phyloP scores from a whole-genome alignment of 331 rosid species.

The Cydonia oblonga region DNA sequence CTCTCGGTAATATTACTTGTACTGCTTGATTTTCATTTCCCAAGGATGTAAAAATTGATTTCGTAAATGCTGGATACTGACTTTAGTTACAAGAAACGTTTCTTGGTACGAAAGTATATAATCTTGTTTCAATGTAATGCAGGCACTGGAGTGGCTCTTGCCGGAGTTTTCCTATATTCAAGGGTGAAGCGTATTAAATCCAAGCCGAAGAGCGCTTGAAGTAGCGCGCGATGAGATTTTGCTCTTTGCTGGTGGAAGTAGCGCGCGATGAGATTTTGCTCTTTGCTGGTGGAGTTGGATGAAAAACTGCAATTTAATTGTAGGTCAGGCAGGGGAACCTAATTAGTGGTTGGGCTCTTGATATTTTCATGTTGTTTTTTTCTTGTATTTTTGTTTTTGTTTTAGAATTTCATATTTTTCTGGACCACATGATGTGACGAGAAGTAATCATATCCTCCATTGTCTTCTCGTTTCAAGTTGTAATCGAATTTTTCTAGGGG shows the following conservation, averaged over 20 bases:
- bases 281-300: constrained; percentile 1
- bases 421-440: constrained; percentile 7
- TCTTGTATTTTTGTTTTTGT: background rate
- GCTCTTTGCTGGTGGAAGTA: constrained; percentile 2
- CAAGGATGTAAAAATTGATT: background rate
- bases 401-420: background rate
- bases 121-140: constrained; percentile 10
- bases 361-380: background rate
- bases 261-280: constrained; percentile 21
- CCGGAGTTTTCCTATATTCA: constrained; percentile 90
- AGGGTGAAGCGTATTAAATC: constrained; percentile 71
- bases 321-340: background rate
- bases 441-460: background rate
- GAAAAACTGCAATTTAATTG: background rate
- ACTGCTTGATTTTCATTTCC: background rate
- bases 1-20: constrained; percentile 46
- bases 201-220: constrained; percentile 62
- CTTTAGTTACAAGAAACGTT: background rate
- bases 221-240: constrained; percentile 19
- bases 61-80: background rate
- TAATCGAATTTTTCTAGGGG: background rate
- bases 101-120: background rate
- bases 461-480: background rate
- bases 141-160: constrained; percentile 86
- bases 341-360: background rate